Percentiles rank a stretch among this genome's conserved stretches.
phyloP scores from a whole-genome alignment of 257 asterid genomes.

The Vinca minor region DNA sequence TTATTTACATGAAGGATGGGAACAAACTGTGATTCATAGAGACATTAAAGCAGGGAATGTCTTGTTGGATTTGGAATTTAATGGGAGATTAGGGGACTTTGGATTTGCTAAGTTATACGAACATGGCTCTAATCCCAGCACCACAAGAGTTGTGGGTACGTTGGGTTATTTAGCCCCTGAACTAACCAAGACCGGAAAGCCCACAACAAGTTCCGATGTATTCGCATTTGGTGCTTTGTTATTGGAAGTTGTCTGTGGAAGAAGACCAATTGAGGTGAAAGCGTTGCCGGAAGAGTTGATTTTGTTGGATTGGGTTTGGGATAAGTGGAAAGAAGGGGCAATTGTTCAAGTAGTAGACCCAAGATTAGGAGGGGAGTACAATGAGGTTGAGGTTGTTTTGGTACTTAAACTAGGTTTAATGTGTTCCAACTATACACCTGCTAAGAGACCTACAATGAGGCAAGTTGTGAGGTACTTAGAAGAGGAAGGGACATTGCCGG shows the following conservation, averaged over 20 bases:
- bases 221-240: conserved; percentile 68
- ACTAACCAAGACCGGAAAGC: conserved; percentile 59
- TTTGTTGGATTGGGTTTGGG: conserved; percentile 78
- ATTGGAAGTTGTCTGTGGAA: conserved; percentile 66
- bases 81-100: conserved; percentile 63
- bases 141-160: conserved; percentile 70
- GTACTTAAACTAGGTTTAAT: conserved; percentile 58
- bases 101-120: conserved; percentile 68
- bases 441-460: conserved; percentile 53
- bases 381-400: conserved; percentile 37
- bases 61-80: conserved; percentile 47
- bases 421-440: conserved; percentile 48
- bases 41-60: conserved; percentile 72
- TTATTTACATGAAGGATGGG: conserved; percentile 71
- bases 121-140: conserved; percentile 44
- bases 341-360: conserved; percentile 47
- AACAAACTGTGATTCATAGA: conserved; percentile 65
- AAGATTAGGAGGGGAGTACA: conserved; percentile 35
- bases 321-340: conserved; percentile 44
- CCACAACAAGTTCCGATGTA: conserved; percentile 56
- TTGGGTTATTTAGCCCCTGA: conserved; percentile 79
- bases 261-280: conserved; percentile 58
- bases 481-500: conserved; percentile 39
- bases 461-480: conserved; percentile 54
- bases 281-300: conserved; percentile 65